A percentile compares a stretch with the other conserved stretches of the same genome.
Evolutionary conservation across 1,284 basidiomycete species (phyloP).

Genomic region (Volvariella surrecta): DNA sequence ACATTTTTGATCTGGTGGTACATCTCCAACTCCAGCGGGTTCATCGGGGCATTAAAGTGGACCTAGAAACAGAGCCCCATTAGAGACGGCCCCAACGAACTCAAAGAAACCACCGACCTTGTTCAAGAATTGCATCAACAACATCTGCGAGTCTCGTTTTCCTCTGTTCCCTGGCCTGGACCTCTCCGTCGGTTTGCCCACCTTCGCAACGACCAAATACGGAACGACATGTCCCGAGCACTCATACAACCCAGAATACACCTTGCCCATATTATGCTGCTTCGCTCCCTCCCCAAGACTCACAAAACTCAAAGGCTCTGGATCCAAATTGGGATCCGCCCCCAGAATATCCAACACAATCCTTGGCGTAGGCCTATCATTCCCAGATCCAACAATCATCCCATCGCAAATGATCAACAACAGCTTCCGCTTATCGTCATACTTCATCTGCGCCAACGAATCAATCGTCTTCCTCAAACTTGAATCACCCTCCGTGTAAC

Average conservation of each 20-base stretch:
- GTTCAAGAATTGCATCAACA: slow-evolving; percentile 97
- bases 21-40: slow-evolving; percentile 93
- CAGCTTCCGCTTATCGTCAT: slow-evolving; percentile 97
- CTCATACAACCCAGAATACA: slow-evolving; percentile 96
- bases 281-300: slow-evolving; percentile 92
- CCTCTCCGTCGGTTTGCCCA: slow-evolving; percentile 93
- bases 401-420: slow-evolving; percentile 96
- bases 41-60: slow-evolving; percentile 96
- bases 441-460: slow-evolving; percentile 89
- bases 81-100: slow-evolving; percentile 5
- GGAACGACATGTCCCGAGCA: slow-evolving; percentile 93
- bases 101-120: slow-evolving; percentile 41
- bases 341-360: slow-evolving; percentile 97
- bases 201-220: slow-evolving; percentile 94
- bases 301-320: slow-evolving; percentile 91
- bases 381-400: slow-evolving; percentile 96
- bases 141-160: slow-evolving; percentile 95
- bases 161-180: slow-evolving; percentile 92
- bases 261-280: slow-evolving; percentile 98
- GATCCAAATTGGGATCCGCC: slow-evolving; percentile 87
- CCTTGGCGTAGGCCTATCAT: slow-evolving; percentile 84
- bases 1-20: slow-evolving; percentile 99
- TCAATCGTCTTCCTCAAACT: slow-evolving; percentile 90
- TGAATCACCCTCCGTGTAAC: slow-evolving; percentile 92
- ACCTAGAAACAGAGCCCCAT: slow-evolving; percentile 46